Percentiles rank a stretch among this genome's conserved stretches.
Evolutionary conservation across 176 grass and related monocot genomes (phyloP).

Genomic region (Ananas comosus): DNA sequence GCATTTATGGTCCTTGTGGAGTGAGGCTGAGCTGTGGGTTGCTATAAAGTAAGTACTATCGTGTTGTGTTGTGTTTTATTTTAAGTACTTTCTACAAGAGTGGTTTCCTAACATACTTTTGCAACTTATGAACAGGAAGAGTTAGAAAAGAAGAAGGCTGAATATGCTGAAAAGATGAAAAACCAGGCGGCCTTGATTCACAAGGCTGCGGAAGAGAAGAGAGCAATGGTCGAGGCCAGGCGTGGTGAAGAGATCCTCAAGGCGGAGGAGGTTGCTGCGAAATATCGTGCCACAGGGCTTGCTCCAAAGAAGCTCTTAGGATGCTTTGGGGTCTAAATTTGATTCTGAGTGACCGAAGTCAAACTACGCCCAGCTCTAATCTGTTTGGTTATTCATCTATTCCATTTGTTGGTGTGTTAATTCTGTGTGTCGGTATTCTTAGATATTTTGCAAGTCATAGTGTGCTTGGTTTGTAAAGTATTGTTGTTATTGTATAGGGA

Average conservation of each 20-base stretch:
- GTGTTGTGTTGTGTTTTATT: too few relatives aligned
- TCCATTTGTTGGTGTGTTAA: conserved; percentile 10
- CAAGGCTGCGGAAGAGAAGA: conserved; percentile 54
- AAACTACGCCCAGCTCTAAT: not conserved
- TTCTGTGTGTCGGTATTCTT: not conserved
- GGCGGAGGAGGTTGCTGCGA: conserved; percentile 38
- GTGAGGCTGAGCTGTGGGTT: too few relatives aligned
- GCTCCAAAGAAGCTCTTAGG: conserved; percentile 39
- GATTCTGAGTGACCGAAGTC: not conserved
- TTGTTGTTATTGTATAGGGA: not conserved
- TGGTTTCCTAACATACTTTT: not conserved
- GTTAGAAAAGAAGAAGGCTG: conserved; percentile 55
- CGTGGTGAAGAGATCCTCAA: conserved; percentile 37
- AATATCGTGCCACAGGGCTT: conserved; percentile 36
- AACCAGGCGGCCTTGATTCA: conserved; percentile 38
- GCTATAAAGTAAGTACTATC: too few relatives aligned
- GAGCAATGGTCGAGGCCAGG: conserved; percentile 31
- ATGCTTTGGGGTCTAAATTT: conserved; percentile 22
- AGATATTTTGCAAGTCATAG: not conserved
- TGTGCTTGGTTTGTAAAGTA: conserved; percentile 1
- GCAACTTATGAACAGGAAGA: conserved; percentile 34
- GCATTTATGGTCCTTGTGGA: too few relatives aligned
- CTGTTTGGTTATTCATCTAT: not conserved
- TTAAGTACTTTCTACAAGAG: not conserved
- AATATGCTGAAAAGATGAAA: conserved; percentile 42